Evolutionary conservation across 2,329 filamentous ascomycete genomes (phyloP), one percentile per base, ranked within the genome.

Genomic region (Hymenoscyphus repandus): DNA sequence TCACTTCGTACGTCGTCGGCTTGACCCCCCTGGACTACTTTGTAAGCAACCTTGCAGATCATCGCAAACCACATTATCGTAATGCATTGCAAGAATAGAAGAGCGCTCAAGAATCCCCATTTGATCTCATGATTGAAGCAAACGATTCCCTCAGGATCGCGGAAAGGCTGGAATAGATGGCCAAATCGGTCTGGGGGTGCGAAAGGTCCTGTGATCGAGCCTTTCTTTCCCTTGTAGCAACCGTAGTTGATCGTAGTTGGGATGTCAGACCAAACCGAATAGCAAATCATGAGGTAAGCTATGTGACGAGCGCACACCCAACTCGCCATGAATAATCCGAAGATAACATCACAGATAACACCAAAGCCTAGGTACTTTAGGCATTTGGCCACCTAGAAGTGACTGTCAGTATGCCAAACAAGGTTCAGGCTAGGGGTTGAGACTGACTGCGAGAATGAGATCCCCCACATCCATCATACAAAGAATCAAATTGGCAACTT

Each of bases 381-480:
- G 63, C 91, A 88, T 70, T 99, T 99, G 60, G 93, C 93, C 30
- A 83, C 74, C 90, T 95, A 54, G 45, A 34, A 18, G 12, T 13
- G 32, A 37, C 41, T n/a, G 20, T 31, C 22, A 27, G 44, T 55
- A 49, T 11, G 42, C 36, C 40, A 39, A 34, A 15, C 13, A 33
- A 47, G 18, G 3, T 10, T 38, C 13, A 49, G 42, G 12, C 13
- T 32, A 11, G 5, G 10, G 12, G n/a, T 9, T 11, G 13, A 31
- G 42, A 68, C 85, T 67, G 74, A 96, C 89, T 40, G 92, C 87
- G 37, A 99, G 77, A 54, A 96, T 78, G 45, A 96, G 77, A 65
- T 97, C 93, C 42, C 95, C 89, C 47, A 95, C 77, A 64, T 99
- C 93, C 90, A 97, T 96, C 58, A 95, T 78, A 48, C 90, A 86